Conservation (phyloP, 495 filamentous ascomycete species). For the Hypoxylon fuscum region DNA sequence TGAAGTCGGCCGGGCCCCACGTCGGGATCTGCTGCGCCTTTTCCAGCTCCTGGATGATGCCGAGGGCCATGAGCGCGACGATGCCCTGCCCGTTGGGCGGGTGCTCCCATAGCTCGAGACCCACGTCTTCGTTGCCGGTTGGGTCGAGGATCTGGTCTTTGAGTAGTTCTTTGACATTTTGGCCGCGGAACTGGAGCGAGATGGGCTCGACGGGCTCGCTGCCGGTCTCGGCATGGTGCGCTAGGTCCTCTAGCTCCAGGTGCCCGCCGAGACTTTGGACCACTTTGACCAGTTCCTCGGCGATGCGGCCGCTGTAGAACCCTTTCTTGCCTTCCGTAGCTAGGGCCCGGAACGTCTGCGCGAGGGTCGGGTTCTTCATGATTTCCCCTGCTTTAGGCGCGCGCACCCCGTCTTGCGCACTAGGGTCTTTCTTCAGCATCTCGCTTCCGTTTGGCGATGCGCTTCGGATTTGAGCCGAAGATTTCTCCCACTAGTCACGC, state of each 20-base stretch:
- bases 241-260: constrained; percentile 81
- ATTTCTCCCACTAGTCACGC: constrained; percentile 34
- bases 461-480: constrained; percentile 59
- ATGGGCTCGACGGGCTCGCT: constrained; percentile 85
- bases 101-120: constrained; percentile 89
- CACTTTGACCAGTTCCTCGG: constrained; percentile 79
- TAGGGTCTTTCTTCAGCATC: constrained; percentile 78
- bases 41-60: constrained; percentile 87
- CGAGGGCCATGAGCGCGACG: constrained; percentile 91
- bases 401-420: constrained; percentile 68
- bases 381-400: constrained; percentile 86
- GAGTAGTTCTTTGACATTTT: constrained; percentile 62
- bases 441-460: constrained; percentile 87
- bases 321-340: constrained; percentile 85
- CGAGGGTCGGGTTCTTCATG: constrained; percentile 84
- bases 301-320: constrained; percentile 88
- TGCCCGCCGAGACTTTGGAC: constrained; percentile 79
- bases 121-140: constrained; percentile 37
- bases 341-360: constrained; percentile 80
- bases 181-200: constrained; percentile 77
- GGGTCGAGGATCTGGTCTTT: constrained; percentile 50
- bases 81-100: constrained; percentile 98
- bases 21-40: constrained; percentile 68
- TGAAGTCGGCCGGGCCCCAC: constrained; percentile 76
- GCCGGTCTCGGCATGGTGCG: constrained; percentile 74